Conservation (phyloP, 2,329 filamentous ascomycete genomes). For the Phaeomoniella chlamydospora region DNA sequence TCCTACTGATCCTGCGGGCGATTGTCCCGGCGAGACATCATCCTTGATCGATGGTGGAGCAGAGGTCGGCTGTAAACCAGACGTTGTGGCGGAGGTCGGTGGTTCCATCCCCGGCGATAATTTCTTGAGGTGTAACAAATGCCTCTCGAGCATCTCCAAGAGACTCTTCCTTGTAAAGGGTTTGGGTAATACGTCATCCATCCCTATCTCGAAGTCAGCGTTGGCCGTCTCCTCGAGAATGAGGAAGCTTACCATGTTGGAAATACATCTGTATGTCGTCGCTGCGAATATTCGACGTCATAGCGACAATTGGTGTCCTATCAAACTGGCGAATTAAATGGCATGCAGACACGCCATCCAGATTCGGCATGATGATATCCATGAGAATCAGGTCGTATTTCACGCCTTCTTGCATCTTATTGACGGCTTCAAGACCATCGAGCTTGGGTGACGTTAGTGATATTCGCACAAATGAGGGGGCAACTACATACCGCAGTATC, state of each 20-base stretch:
- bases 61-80: slow-evolving; percentile 34
- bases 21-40: slow-evolving; percentile 48
- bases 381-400: slow-evolving; percentile 64
- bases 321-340: slow-evolving; percentile 84
- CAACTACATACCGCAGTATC: slow-evolving; percentile 43
- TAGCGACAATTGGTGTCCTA: slow-evolving; percentile 78
- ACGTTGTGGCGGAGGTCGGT: slow-evolving; percentile 20
- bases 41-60: slow-evolving; percentile 44
- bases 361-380: slow-evolving; percentile 94
- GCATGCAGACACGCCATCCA: slow-evolving; percentile 89
- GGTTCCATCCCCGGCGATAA: slow-evolving; percentile 42
- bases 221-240: slow-evolving; percentile 4
- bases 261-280: slow-evolving; percentile 97
- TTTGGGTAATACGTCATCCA: slow-evolving; percentile 95
- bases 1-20: slow-evolving; percentile 37
- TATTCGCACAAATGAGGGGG: neutral
- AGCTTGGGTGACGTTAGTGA: slow-evolving; percentile 34
- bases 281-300: slow-evolving; percentile 96
- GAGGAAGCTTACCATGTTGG: slow-evolving; percentile 59
- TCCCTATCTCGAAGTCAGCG: slow-evolving; percentile 43
- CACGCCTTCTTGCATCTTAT: slow-evolving; percentile 56
- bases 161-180: slow-evolving; percentile 87
- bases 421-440: slow-evolving; percentile 82
- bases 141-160: slow-evolving; percentile 73
- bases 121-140: slow-evolving; percentile 71